phyloP scores from a whole-genome alignment of 192 early-diverging fungal species.

The Hyaloraphidium curvatum region DNA sequence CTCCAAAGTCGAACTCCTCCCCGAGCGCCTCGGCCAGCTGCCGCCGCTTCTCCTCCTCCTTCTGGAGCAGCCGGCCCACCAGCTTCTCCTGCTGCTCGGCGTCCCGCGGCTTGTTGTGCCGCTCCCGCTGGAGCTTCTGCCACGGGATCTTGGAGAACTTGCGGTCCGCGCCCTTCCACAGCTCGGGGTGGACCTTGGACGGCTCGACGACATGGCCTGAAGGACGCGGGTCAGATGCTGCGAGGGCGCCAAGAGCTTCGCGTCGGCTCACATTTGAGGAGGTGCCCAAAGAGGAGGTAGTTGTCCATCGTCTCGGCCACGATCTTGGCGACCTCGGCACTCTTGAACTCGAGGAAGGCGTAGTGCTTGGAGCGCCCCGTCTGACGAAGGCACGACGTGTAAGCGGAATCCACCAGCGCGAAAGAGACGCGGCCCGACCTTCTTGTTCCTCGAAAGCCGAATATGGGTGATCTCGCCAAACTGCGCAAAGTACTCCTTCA shows the following conservation, averaged over 20 bases:
- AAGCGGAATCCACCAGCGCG: neutral
- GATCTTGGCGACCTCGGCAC: slow-evolving; percentile 61
- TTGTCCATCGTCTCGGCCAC: slow-evolving; percentile 95
- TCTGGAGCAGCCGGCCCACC: slow-evolving; percentile 27
- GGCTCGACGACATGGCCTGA: slow-evolving; percentile 32
- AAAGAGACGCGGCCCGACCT: slow-evolving; percentile 11
- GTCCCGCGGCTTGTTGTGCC: slow-evolving; percentile 43
- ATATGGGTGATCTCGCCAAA: slow-evolving; percentile 69
- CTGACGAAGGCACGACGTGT: slow-evolving; percentile 6
- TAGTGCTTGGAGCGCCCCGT: slow-evolving; percentile 87
- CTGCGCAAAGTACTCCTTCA: slow-evolving; percentile 78
- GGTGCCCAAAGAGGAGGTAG: slow-evolving; percentile 63
- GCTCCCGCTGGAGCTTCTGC: slow-evolving; percentile 31
- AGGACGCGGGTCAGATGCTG: slow-evolving; percentile 8
- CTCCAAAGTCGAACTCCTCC: slow-evolving; percentile 80
- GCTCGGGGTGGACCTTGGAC: slow-evolving; percentile 50
- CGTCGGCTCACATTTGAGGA: slow-evolving; percentile 50
- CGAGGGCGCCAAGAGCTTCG: neutral
- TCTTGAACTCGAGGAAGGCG: slow-evolving; percentile 80
- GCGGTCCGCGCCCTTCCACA: slow-evolving; percentile 53
- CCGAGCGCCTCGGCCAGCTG: slow-evolving; percentile 42
- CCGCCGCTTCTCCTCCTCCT: slow-evolving; percentile 37
- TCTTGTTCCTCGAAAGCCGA: slow-evolving; percentile 70
- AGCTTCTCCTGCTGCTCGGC: slow-evolving; percentile 21
- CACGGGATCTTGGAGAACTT: slow-evolving; percentile 41